Conservation (phyloP, 768 basidiomycete genomes). For the Trametes cinnabarina region DNA sequence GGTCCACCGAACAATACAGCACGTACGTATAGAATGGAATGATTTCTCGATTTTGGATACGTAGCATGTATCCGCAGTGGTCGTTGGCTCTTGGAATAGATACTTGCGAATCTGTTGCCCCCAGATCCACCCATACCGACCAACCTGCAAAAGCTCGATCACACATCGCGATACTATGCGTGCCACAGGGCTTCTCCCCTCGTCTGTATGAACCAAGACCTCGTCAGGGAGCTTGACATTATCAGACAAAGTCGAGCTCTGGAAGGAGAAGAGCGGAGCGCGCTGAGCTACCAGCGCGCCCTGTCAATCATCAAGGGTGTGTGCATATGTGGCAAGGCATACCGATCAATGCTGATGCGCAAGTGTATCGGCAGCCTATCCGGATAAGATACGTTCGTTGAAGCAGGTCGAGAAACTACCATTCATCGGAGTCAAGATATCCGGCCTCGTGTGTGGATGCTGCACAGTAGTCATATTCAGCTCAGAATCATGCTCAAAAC, state of each 20-base stretch:
- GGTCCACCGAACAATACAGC: too few relatives aligned
- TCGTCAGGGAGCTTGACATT: conserved; percentile 57
- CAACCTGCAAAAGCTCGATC: conserved; percentile 23
- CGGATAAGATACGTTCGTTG: conserved; percentile 28
- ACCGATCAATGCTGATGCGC: background rate
- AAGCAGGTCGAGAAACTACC: conserved; percentile 34
- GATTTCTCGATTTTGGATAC: too few relatives aligned
- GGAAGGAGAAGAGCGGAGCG: conserved; percentile 66
- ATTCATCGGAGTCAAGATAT: conserved; percentile 39
- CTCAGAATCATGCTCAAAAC: background rate
- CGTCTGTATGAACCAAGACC: conserved; percentile 63
- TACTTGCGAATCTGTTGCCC: conserved; percentile 26
- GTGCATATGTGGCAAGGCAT: background rate
- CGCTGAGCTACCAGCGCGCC: conserved; percentile 69
- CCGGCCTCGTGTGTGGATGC: conserved; percentile 20
- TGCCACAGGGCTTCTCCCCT: conserved; percentile 66
- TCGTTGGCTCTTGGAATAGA: background rate
- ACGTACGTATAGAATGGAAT: too few relatives aligned
- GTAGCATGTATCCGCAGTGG: too few relatives aligned
- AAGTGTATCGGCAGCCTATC: conserved; percentile 28
- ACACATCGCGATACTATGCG: conserved; percentile 47
- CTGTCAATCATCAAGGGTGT: conserved; percentile 51
- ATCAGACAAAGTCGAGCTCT: conserved; percentile 57
- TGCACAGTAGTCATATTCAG: too few relatives aligned
- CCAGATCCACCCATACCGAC: conserved; percentile 22